Percentiles rank a stretch among this genome's conserved stretches.
Conservation (phyloP, 495 filamentous ascomycete genomes). For the Sordaria brevicollis region DNA sequence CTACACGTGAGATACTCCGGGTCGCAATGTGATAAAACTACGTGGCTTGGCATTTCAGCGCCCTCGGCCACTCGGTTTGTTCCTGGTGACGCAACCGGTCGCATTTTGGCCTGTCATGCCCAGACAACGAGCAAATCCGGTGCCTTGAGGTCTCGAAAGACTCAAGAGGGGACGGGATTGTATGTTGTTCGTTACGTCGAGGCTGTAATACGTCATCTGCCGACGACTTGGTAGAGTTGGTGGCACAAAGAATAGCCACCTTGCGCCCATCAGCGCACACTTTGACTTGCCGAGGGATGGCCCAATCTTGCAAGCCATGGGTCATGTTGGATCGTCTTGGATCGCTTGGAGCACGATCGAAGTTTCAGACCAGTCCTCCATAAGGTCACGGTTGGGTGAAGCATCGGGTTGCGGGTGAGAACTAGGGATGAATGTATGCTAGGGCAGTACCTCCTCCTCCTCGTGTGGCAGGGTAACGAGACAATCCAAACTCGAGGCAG, state of each 20-base stretch:
- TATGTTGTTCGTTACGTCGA: neutral
- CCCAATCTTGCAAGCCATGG: neutral
- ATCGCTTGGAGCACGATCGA: neutral
- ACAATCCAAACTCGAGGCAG: neutral
- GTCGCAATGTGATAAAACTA: neutral
- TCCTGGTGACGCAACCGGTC: neutral
- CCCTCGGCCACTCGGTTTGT: neutral
- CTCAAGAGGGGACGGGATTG: neutral
- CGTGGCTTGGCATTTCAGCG: neutral
- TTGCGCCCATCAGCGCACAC: neutral
- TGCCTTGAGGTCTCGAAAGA: neutral
- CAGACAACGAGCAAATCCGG: neutral
- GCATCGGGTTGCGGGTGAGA: neutral
- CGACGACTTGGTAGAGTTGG: neutral
- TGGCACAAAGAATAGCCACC: neutral
- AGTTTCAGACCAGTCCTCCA: neutral
- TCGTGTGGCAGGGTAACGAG: neutral
- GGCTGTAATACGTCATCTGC: neutral
- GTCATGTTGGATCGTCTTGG: no score
- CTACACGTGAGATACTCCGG: neutral
- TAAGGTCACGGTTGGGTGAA: neutral
- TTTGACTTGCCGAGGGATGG: neutral
- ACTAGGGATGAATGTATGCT: no score
- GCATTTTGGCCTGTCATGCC: neutral
- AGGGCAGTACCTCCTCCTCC: neutral